Evolutionary conservation across 305 asterid genomes (phyloP).

Genomic region (Fraxinus albicans): DNA sequence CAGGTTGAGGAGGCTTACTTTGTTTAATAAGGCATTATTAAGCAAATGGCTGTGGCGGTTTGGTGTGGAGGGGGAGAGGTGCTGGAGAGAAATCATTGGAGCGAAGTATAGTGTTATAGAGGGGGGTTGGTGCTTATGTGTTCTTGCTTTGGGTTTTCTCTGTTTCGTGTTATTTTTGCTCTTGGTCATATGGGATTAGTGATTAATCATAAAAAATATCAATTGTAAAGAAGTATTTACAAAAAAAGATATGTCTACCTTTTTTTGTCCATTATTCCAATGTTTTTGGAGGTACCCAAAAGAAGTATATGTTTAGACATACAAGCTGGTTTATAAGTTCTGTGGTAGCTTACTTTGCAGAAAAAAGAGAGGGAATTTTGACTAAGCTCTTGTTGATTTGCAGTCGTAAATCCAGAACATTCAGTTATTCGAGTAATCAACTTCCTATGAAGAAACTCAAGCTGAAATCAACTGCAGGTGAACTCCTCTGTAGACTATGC

Average conservation of each 20-base stretch:
- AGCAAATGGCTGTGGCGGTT: too few relatives aligned
- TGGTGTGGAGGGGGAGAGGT: too few relatives aligned
- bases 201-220: neutral
- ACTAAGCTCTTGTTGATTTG: neutral
- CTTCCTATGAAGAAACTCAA: constrained; percentile 15
- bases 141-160: neutral
- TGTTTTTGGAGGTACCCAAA: neutral
- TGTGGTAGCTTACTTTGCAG: neutral
- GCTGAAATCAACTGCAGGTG: neutral
- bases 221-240: neutral
- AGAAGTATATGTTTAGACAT: neutral
- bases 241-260: neutral
- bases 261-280: neutral
- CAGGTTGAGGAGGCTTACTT: too few relatives aligned
- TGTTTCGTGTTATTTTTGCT: neutral
- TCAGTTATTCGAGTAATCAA: neutral
- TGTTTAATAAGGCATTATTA: too few relatives aligned
- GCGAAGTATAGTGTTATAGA: too few relatives aligned
- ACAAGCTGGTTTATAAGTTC: neutral
- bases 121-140: neutral
- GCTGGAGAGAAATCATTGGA: too few relatives aligned
- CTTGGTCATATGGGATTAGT: neutral
- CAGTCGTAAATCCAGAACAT: neutral
- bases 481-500: constrained; percentile 1
- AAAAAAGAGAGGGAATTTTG: neutral